A percentile compares a stretch with the other conserved stretches of the same genome.
These are phyloP conservation scores for Malassezia yamatoensis DNA, from an alignment of 1,284 basidiomycete species.

Conservation along the genomic window DNA sequence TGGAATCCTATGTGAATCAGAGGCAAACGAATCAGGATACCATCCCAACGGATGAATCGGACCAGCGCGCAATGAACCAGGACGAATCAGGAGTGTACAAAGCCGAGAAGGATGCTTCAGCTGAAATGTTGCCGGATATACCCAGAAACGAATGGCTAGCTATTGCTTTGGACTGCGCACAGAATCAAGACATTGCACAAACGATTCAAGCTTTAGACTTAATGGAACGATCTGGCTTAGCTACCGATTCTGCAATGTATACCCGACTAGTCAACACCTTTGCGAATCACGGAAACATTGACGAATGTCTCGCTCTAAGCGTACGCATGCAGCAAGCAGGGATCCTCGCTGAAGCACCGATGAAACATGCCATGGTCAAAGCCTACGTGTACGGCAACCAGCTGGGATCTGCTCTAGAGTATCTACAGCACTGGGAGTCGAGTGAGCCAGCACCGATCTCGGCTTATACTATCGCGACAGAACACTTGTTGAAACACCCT, in stretches of 20 bases:
- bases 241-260: slow-evolving; percentile 30
- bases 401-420: slow-evolving; percentile 22
- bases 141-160: slow-evolving; percentile 31
- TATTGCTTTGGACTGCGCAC: slow-evolving; percentile 25
- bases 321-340: slow-evolving; percentile 16
- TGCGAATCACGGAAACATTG: slow-evolving; percentile 52
- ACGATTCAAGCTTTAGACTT: slow-evolving; percentile 18
- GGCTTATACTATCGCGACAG: slow-evolving; percentile 37
- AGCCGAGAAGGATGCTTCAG: not conserved
- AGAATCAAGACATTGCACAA: slow-evolving; percentile 16
- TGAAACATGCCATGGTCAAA: slow-evolving; percentile 34
- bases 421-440: slow-evolving; percentile 22
- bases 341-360: slow-evolving; percentile 21
- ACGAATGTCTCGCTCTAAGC: slow-evolving; percentile 22
- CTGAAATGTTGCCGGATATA: slow-evolving; percentile 15
- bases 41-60: too few relatives aligned
- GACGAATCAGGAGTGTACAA: too few relatives aligned
- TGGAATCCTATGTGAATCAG: not conserved
- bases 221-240: slow-evolving; percentile 20
- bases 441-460: slow-evolving; percentile 27
- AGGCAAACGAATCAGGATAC: too few relatives aligned
- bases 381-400: slow-evolving; percentile 22
- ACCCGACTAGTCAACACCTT: slow-evolving; percentile 52
- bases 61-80: too few relatives aligned
- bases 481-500: slow-evolving; percentile 22